Evolutionary conservation across 495 filamentous ascomycete genomes (phyloP).

Genomic region (Penicillium parvum): DNA sequence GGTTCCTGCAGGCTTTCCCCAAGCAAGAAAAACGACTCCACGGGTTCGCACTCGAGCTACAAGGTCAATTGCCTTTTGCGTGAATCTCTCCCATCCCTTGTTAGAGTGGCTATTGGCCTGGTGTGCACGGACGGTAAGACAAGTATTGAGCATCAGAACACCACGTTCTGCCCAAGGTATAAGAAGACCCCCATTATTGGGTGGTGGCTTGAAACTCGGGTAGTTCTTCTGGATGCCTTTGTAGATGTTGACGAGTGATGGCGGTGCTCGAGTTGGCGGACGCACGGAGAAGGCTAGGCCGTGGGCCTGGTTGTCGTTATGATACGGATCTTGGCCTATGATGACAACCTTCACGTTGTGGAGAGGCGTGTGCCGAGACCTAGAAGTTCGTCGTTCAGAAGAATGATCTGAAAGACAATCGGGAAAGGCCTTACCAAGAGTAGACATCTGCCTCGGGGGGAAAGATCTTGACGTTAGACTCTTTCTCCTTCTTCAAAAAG

Average conservation of each 20-base stretch:
- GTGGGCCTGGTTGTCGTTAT: conserved; percentile 92
- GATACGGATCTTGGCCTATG: conserved; percentile 94
- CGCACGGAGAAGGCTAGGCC: conserved; percentile 93
- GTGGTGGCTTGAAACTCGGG: conserved; percentile 68
- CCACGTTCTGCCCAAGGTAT: conserved; percentile 92
- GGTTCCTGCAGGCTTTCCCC: conserved; percentile 78
- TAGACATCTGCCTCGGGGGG: conserved; percentile 89
- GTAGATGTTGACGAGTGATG: conserved; percentile 89
- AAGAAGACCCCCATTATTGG: conserved; percentile 72
- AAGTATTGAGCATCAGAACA: conserved; percentile 88
- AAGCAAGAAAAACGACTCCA: conserved; percentile 92
- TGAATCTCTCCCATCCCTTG: conserved; percentile 89
- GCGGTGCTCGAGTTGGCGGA: conserved; percentile 80
- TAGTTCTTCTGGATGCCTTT: conserved; percentile 81
- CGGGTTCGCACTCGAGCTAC: conserved; percentile 67
- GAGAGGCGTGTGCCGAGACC: conserved; percentile 88
- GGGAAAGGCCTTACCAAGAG: conserved; percentile 61
- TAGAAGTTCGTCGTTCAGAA: conserved; percentile 23
- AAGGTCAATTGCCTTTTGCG: conserved; percentile 82
- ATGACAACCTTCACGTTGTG: conserved; percentile 83
- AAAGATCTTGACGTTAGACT: conserved; percentile 70
- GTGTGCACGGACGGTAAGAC: conserved; percentile 84
- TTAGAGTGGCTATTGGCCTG: conserved; percentile 77
- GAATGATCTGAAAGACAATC: conserved; percentile 1
- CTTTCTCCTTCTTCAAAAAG: conserved; percentile 76